phyloP scores from a whole-genome alignment of 129 eudicot genomes.

The carrot (Daucus carota) region DNA sequence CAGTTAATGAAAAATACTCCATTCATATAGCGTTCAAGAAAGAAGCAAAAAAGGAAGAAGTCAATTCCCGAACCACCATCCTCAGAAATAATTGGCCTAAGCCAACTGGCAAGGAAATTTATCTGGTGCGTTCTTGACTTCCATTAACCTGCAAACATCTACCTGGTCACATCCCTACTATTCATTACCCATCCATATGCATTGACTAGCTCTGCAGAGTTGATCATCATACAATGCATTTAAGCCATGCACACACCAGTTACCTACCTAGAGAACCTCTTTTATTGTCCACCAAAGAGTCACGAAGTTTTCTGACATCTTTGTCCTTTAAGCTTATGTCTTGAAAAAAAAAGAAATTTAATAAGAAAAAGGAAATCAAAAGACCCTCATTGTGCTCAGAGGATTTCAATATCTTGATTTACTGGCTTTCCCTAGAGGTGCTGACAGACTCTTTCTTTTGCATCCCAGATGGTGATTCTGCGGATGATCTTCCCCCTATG shows the following conservation, averaged over 20 bases:
- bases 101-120: conserved; percentile 35
- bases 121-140: conserved; percentile 98
- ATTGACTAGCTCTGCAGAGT: neutral
- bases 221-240: conserved; percentile 20
- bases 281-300: conserved; percentile 19
- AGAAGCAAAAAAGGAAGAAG: conserved; percentile 32
- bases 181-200: conserved; percentile 25
- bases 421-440: conserved; percentile 12
- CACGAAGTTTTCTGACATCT: conserved; percentile 24
- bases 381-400: neutral
- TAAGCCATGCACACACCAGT: neutral
- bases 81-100: conserved; percentile 26
- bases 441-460: conserved; percentile 2
- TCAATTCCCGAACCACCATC: conserved; percentile 99
- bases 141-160: conserved; percentile 37
- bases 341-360: neutral
- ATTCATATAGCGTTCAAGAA: neutral
- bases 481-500: conserved; percentile 15
- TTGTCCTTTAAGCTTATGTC: conserved; percentile 26
- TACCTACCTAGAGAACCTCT: conserved; percentile 23
- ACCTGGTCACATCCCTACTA: conserved; percentile 5
- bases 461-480: conserved; percentile 20
- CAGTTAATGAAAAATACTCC: neutral
- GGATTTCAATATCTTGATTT: neutral
- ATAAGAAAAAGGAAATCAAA: neutral